Evolutionary conservation across 2,329 filamentous ascomycete species (phyloP).

Genomic region (Magnaporthales sp.): DNA sequence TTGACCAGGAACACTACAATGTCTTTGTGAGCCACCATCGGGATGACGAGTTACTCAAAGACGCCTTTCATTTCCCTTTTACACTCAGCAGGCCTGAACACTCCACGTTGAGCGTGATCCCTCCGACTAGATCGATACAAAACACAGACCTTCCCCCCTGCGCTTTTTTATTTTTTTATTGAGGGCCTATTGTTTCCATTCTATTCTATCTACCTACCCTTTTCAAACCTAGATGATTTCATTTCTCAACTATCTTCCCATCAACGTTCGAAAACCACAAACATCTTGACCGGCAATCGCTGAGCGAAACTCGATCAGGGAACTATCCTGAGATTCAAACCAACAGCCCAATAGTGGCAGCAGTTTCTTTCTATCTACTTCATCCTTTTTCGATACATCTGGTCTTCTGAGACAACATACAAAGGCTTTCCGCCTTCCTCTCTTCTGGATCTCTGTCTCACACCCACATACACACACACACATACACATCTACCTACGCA

Average conservation of each 20-base stretch:
- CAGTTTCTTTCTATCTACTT: no score
- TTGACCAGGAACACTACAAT: slow-evolving; percentile 1
- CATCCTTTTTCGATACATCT: background rate
- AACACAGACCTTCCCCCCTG: background rate
- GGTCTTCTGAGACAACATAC: background rate
- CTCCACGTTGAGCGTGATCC: slow-evolving; percentile 3
- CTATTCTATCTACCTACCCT: background rate
- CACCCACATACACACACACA: background rate
- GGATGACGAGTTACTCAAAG: background rate
- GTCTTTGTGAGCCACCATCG: slow-evolving; percentile 3
- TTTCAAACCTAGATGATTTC: background rate
- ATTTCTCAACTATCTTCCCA: background rate
- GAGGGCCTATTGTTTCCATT: background rate
- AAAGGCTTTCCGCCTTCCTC: background rate
- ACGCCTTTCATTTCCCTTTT: slow-evolving; percentile 1
- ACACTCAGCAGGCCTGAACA: slow-evolving; percentile 6
- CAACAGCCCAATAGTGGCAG: no score
- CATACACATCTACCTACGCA: background rate
- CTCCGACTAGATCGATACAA: background rate
- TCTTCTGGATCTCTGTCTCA: background rate
- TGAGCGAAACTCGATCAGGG: background rate
- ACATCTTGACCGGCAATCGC: background rate
- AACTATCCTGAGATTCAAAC: background rate
- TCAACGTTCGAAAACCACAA: background rate
- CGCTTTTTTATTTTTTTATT: background rate